Evolutionary conservation across 306 rosid species (phyloP).

Genomic region (Gynostemma pentaphyllum): DNA sequence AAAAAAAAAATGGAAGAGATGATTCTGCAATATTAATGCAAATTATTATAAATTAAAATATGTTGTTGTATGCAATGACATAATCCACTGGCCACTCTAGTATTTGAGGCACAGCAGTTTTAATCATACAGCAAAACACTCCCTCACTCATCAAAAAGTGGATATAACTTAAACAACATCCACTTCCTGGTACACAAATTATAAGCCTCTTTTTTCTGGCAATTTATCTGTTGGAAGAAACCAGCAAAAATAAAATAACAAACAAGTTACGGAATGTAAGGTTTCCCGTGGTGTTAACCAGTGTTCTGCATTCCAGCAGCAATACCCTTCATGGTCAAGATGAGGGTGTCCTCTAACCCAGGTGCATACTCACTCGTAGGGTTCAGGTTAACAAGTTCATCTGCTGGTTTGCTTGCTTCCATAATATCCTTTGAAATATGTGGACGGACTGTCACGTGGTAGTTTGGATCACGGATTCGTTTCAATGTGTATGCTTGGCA

Average conservation of each 20-base stretch:
- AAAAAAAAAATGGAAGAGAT: not conserved
- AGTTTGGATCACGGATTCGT: constrained; percentile 68
- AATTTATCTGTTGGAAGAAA: not conserved
- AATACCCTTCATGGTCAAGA: constrained; percentile 97
- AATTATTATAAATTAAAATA: constrained; percentile 1
- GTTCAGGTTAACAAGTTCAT: constrained; percentile 73
- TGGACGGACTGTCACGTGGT: constrained; percentile 37
- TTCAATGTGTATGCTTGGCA: constrained; percentile 98
- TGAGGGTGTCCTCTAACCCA: constrained; percentile 95
- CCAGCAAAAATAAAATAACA: not conserved
- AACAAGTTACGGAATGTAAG: not conserved
- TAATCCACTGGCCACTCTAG: constrained; percentile 8
- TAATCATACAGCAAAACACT: constrained; percentile 9
- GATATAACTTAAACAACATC: constrained; percentile 18
- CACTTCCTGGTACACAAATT: constrained; percentile 22
- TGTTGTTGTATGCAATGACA: not conserved
- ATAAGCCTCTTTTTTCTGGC: not conserved
- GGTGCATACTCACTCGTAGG: constrained; percentile 92
- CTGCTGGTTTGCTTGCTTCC: constrained; percentile 52
- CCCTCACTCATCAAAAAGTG: constrained; percentile 1
- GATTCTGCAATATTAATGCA: not conserved
- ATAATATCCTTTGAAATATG: constrained; percentile 53
- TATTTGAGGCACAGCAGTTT: not conserved
- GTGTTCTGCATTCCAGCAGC: constrained; percentile 99
- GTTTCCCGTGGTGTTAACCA: constrained; percentile 39